Evolutionary conservation across 768 basidiomycete genomes (phyloP), one percentile per base, ranked within the genome.

Genomic region (Podaxis sp.): DNA sequence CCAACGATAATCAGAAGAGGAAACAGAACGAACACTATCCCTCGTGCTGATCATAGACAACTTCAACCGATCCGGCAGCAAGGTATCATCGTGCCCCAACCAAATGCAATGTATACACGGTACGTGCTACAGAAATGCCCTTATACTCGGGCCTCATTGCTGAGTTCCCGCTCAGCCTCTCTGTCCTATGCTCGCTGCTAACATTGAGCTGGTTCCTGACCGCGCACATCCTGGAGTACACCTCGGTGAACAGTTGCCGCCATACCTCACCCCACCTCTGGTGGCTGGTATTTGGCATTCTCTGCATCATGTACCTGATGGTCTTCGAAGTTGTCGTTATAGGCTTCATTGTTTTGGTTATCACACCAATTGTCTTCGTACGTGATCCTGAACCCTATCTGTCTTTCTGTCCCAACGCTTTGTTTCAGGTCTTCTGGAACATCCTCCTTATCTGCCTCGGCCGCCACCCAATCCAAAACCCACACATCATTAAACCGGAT

Each of bases 141-240:
- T 53, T 30, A 48, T 22, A 30, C 40, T 30, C 7, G 8, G 70
- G 60, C 65, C 68, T 48, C 72, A 70, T 74, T 73, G 48, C 28
- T 70, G 66, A 44, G 59, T 52, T 36, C 58, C 49, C 33, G 33
- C 62, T 38, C 62, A 88, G 90, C 48, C 70, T 92, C 57, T 84
- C 87, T 1, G 78, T 89, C 59, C 75, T 90, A 68, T 83, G 84
- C 15, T 89, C 91, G 19, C 72, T 92, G 62, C 71, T 91, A 61
- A 89, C 89, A n/a, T 70, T 94, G 8, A 86, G 82, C 60, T 95
- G 93, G 90, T 94, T 94, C 68, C 72, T 94, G 28, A 88, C 86
- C 17, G 90, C 92, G 11, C 89, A 95, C 69, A 87, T 93, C 30
- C 77, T 94, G 59, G 82, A 87, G 64, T 94, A 93, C 69, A 89